phyloP scores from a whole-genome alignment of 208 protist genomes.

The Crithidia mellificae region DNA sequence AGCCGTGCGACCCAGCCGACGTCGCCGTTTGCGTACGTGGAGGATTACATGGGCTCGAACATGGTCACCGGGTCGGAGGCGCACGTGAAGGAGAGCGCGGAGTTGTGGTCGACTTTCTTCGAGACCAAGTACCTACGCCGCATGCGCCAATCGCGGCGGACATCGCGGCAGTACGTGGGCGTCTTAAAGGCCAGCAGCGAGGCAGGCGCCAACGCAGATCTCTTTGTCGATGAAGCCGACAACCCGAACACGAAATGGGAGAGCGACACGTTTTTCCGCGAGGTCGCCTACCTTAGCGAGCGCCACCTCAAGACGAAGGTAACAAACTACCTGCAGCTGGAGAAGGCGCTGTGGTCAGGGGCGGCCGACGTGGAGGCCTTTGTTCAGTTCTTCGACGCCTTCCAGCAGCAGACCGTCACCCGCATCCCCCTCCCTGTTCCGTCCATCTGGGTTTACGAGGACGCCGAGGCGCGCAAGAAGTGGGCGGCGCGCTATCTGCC shows the following conservation, averaged over 20 bases:
- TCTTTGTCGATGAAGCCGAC: constrained; percentile 82
- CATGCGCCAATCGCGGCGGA: constrained; percentile 69
- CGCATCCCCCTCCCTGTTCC: constrained; percentile 73
- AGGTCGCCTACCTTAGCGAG: constrained; percentile 71
- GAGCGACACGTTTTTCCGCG: constrained; percentile 73
- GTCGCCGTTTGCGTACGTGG: constrained; percentile 80
- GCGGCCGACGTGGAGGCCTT: constrained; percentile 47
- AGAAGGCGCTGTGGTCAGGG: constrained; percentile 51
- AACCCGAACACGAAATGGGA: constrained; percentile 79
- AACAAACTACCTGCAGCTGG: constrained; percentile 74
- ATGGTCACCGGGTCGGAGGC: constrained; percentile 48
- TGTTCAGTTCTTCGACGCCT: constrained; percentile 64
- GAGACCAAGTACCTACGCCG: constrained; percentile 42
- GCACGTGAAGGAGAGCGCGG: constrained; percentile 64
- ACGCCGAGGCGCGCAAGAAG: constrained; percentile 48
- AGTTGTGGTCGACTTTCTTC: constrained; percentile 70
- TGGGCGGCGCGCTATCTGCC: constrained; percentile 83
- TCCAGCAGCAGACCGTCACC: constrained; percentile 73
- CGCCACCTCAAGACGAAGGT: constrained; percentile 75
- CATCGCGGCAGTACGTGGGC: constrained; percentile 40
- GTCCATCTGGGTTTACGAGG: constrained; percentile 82
- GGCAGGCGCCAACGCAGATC: constrained; percentile 18
- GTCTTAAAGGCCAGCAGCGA: constrained; percentile 36
- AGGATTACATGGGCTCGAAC: constrained; percentile 90
- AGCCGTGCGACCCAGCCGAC: background rate